Base-by-base conservation (phyloP, 208 protist species). In the Polymyxa betae region DNA sequence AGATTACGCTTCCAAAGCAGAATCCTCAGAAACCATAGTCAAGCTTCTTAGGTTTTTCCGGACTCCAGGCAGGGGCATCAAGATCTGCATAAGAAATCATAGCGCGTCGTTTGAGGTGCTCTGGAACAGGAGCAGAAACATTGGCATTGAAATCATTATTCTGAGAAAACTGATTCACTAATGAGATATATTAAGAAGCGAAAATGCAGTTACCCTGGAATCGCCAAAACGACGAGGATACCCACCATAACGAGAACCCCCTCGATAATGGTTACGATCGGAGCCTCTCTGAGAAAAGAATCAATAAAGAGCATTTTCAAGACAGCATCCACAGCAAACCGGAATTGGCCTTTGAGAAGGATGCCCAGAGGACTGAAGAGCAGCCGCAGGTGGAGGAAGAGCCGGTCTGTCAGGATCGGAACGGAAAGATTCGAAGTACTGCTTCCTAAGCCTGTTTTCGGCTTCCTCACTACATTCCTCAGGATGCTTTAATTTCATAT, bases 401-500 rank as follows among this genome's bases (percentile, higher is more conserved):
- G 10, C 35, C 5, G 72, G 72, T 43, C 72, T 82, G 35, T 82
- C 72, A 20, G 72, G 72, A 82, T 82, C 72, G 12, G 72, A 35
- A 16, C 72, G 72, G n/a, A 82, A 82, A 35, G 16, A 35, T 43
- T 82, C 72, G 72, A 82, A 82, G 40, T 82, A 82, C 5, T 20
- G 35, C 72, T 35, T 82, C n/a, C 72, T 35, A 5, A 82, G 12
- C 12, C 72, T 35, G 72, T 82, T 82, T 35, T 45, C 40, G 72
- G 40, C 40, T n/a, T 82, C 72, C 35, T 82, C 72, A 45, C 35
- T 43, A 43, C 72, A 82, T 82, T 82, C 72, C 16, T 82, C 40
- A 35, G n/a, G 16, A 82, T 82, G 72, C n/a, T 82, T 82, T n/a
- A 82, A 35, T 43, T 82, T 82, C n/a, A 82, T 38, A 43, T 82